Evolutionary conservation across 345 rosid genomes (phyloP), one percentile per base, ranked within the genome.

Genomic region (Cardiospermum halicacabum): DNA sequence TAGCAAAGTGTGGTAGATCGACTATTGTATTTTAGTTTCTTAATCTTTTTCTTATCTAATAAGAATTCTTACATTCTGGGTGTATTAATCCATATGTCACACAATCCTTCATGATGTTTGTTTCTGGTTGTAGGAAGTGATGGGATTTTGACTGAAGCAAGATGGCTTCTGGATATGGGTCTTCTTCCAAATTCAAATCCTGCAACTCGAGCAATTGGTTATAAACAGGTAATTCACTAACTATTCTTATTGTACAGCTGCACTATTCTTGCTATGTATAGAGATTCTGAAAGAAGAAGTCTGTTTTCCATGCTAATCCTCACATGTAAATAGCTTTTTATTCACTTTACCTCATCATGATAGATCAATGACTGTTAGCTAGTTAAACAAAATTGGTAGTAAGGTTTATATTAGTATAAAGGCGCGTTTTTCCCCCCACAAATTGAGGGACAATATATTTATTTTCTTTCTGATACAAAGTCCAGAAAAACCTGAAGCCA

Each of bases 171-270:
- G 59, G 90, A 92, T 64, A 40, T 31, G 32, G 94, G 97, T 69
- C 87, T 89, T 71, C 89, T 79, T 66, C 98, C 97, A 65, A 85
- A 84, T 78, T 71, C 97, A 53, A 88, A 80, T 60, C 76, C 97
- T 69, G 86, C 98, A 68, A 92, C 96, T 69, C 84, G 97, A 68
- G 97, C 98, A 65, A 88, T 89, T 75, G 98, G 97, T 55, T 92
- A 89, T 58, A 84, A 85, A 82, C 98, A 89, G 78, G 96, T 89
- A 75, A 47, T 21, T 15, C 37, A 68, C 71, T 31, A 6, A 40
- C 24, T n/a, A n/a, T n/a, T n/a, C n/a, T n/a, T 27, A n/a, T 21
- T 11, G 42, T 65, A 11, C 28, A n/a, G n/a, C 24, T 47, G 25
- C 24, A 56, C 31, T 47, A 22, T 39, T 53, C 58, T 60, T 49